phyloP scores from a whole-genome alignment of 306 rosid species.

The Adenanthera pavonina region DNA sequence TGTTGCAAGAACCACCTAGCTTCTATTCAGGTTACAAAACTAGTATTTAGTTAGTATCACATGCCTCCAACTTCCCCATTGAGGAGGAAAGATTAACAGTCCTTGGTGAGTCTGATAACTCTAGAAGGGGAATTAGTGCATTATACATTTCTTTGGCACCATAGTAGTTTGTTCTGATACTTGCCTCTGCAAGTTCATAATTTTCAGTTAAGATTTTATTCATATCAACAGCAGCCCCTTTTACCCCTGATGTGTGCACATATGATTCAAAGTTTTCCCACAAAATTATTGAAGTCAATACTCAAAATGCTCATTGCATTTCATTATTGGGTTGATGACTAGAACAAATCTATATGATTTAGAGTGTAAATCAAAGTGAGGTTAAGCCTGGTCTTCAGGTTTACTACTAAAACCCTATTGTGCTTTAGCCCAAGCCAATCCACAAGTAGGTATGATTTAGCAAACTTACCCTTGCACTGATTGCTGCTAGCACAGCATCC shows the following conservation, averaged over 20 bases:
- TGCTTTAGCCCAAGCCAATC: not conserved
- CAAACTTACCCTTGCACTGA: constrained; percentile 4
- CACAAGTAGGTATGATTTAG: not conserved
- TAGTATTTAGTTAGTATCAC: not conserved
- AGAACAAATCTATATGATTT: not conserved
- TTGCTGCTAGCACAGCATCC: constrained; percentile 18
- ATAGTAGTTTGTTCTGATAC: constrained; percentile 51
- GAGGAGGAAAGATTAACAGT: constrained; percentile 58
- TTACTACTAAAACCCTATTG: not conserved
- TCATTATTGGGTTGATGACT: not conserved
- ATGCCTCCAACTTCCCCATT: constrained; percentile 42
- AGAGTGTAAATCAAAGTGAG: not conserved
- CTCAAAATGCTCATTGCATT: constrained; percentile 1
- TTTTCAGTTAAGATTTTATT: not conserved
- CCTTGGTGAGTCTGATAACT: constrained; percentile 56
- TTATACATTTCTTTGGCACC: constrained; percentile 52
- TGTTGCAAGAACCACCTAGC: not conserved
- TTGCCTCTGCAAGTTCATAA: constrained; percentile 42
- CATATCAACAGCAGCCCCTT: not conserved
- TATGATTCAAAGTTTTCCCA: not conserved
- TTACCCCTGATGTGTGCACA: not conserved
- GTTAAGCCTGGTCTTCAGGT: not conserved
- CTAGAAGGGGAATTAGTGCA: constrained; percentile 56
- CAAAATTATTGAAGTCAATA: not conserved
- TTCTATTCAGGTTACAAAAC: not conserved